A percentile compares a stretch with the other conserved stretches of the same genome.
These are phyloP conservation scores for Leccinum variicolor DNA, from an alignment of 768 basidiomycete genomes.

Conservation along the genomic window DNA sequence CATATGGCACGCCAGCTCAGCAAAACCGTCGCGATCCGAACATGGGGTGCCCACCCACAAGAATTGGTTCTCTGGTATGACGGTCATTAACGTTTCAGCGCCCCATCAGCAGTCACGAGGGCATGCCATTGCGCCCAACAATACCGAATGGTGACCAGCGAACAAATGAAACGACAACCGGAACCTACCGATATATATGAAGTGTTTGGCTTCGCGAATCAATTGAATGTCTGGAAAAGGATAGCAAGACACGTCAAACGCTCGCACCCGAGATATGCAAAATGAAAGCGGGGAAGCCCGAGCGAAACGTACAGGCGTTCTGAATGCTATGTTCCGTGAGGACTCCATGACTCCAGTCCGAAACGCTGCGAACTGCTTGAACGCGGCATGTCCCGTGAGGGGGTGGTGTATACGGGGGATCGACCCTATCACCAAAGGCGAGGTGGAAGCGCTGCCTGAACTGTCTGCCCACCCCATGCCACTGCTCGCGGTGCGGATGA, in stretches of 20 bases:
- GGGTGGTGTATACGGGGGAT: conserved; percentile 37
- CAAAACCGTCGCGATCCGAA: neutral
- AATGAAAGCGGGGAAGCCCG: neutral
- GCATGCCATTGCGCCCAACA: conserved; percentile 9
- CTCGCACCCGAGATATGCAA: neutral
- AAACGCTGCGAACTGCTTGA: conserved; percentile 82
- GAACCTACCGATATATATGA: conserved; percentile 85
- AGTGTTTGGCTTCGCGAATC: conserved; percentile 83
- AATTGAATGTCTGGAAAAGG: conserved; percentile 58
- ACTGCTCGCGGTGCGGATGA: conserved; percentile 68
- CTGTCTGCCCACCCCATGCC: conserved; percentile 51
- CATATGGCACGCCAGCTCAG: conserved; percentile 8
- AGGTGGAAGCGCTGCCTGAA: conserved; percentile 69
- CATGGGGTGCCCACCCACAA: conserved; percentile 52
- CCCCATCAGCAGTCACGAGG: conserved; percentile 9
- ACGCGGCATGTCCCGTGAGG: conserved; percentile 59
- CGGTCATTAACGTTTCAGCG: neutral
- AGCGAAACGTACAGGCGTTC: conserved; percentile 70
- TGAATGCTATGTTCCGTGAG: conserved; percentile 90
- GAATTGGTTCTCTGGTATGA: conserved; percentile 71
- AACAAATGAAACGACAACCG: neutral
- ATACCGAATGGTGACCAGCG: conserved; percentile 1
- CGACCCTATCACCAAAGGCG: conserved; percentile 37
- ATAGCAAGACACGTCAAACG: neutral
- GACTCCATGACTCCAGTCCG: conserved; percentile 94